A percentile compares a stretch with the other conserved stretches of the same genome.
Conservation (phyloP, 306 rosid genomes). For the Inga oerstediana region DNA sequence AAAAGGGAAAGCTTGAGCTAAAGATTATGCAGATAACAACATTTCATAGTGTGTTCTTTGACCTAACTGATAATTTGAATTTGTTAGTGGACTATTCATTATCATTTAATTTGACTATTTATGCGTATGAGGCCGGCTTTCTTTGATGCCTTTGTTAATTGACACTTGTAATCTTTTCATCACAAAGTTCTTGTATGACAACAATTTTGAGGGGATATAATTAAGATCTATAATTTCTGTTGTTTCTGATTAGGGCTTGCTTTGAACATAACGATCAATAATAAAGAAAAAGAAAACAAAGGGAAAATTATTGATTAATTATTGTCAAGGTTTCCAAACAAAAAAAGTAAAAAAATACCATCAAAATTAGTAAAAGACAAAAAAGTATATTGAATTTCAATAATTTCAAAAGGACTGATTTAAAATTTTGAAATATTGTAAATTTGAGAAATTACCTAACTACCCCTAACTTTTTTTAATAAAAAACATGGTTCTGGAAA, state of each 20-base stretch:
- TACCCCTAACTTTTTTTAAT: no score
- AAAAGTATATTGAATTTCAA: no score
- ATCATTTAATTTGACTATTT: not conserved
- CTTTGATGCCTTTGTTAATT: not conserved
- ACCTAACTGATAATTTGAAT: not conserved
- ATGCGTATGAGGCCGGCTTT: not conserved
- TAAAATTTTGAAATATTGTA: no score
- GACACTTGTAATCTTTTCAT: not conserved
- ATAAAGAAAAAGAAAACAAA: no score
- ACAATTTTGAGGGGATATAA: not conserved
- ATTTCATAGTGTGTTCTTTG: not conserved
- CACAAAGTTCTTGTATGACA: not conserved
- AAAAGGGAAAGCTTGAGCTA: not conserved
- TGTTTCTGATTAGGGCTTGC: not conserved
- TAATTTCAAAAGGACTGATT: no score
- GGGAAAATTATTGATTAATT: no score
- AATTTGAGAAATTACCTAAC: no score
- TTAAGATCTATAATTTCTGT: not conserved
- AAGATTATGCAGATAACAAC: not conserved
- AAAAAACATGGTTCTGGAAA: no score
- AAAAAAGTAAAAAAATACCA: no score
- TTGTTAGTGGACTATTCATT: not conserved
- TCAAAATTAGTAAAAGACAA: no score
- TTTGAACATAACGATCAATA: not conserved
- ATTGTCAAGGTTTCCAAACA: no score